A percentile compares a stretch with the other conserved stretches of the same genome.
phyloP scores from a whole-genome alignment of 192 early-diverging fungal species.

The Allomyces javanicus region DNA sequence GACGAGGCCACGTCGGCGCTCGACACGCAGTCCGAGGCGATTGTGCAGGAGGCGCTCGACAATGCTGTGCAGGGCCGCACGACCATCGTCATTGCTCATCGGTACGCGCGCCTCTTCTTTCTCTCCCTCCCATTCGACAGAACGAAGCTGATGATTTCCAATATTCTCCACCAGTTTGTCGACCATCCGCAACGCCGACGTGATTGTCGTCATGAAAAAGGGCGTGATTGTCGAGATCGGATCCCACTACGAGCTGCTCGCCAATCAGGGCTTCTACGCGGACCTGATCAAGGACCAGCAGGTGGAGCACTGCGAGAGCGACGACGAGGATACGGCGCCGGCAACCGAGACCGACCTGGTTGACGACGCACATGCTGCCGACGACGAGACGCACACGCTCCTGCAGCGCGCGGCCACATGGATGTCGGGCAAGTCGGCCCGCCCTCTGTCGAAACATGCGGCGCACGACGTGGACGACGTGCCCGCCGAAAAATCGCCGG shows the following conservation, averaged over 20 bases:
- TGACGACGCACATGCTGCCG: not conserved
- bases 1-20: conserved; percentile 81
- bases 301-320: conserved; percentile 8
- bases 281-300: conserved; percentile 36
- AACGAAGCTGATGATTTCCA: too few species aligned
- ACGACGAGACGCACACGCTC: not conserved
- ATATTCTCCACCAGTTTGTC: conserved; percentile 16
- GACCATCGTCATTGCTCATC: conserved; percentile 79
- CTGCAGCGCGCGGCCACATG: not conserved
- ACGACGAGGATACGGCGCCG: conserved; percentile 1
- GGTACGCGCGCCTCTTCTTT: conserved; percentile 7
- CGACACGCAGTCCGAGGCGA: conserved; percentile 55
- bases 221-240: conserved; percentile 30
- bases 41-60: conserved; percentile 71
- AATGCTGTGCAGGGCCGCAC: conserved; percentile 51
- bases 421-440: too few species aligned
- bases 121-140: too few species aligned
- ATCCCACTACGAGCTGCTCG: conserved; percentile 29
- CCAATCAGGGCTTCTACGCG: conserved; percentile 21
- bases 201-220: conserved; percentile 41
- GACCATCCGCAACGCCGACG: conserved; percentile 46
- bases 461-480: not conserved
- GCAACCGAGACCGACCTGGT: conserved; percentile 7
- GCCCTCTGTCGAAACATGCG: not conserved
- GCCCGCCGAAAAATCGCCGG: too few species aligned